These are phyloP conservation scores for Neoascochyta sp. DNA, from an alignment of 2,329 filamentous ascomycete genomes.

Conservation along the genomic window DNA sequence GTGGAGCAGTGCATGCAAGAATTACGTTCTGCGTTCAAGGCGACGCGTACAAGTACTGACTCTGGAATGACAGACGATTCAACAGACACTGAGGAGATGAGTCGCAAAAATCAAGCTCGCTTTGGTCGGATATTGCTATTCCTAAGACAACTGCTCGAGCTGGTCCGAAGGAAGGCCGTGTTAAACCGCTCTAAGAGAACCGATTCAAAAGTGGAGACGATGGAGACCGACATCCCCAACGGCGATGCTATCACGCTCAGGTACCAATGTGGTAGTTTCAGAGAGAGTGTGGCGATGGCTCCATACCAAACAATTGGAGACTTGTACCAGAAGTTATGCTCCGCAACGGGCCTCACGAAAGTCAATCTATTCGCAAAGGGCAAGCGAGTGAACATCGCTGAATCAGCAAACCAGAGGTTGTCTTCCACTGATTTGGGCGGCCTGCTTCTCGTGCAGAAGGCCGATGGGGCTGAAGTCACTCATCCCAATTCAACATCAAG, in stretches of 20 bases:
- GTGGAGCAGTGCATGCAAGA: conserved; percentile 69
- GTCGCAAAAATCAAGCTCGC: conserved; percentile 18
- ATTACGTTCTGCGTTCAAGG: conserved; percentile 39
- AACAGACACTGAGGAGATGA: conserved; percentile 22
- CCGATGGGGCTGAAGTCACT: conserved; percentile 24
- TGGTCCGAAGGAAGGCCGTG: conserved; percentile 30
- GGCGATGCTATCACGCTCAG: conserved; percentile 65
- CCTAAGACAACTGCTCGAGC: conserved; percentile 29
- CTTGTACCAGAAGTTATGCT: conserved; percentile 62
- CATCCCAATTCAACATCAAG: conserved; percentile 15
- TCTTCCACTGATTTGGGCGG: conserved; percentile 48
- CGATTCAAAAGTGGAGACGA: conserved; percentile 35
- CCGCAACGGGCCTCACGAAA: conserved; percentile 71
- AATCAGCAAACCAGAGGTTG: conserved; percentile 57
- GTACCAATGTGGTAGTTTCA: conserved; percentile 64
- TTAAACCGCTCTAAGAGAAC: conserved; percentile 29
- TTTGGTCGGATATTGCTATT: conserved; percentile 37
- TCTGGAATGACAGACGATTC: conserved; percentile 11
- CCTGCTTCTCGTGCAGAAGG: conserved; percentile 31
- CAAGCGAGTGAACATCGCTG: conserved; percentile 58
- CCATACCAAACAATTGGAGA: conserved; percentile 67
- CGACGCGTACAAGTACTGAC: conserved; percentile 7
- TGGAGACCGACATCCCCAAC: conserved; percentile 50
- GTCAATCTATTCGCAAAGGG: conserved; percentile 71
- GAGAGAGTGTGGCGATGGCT: conserved; percentile 63